Conservation (phyloP, 805 yeast genomes). For the Danielozyma ontarioensis region DNA sequence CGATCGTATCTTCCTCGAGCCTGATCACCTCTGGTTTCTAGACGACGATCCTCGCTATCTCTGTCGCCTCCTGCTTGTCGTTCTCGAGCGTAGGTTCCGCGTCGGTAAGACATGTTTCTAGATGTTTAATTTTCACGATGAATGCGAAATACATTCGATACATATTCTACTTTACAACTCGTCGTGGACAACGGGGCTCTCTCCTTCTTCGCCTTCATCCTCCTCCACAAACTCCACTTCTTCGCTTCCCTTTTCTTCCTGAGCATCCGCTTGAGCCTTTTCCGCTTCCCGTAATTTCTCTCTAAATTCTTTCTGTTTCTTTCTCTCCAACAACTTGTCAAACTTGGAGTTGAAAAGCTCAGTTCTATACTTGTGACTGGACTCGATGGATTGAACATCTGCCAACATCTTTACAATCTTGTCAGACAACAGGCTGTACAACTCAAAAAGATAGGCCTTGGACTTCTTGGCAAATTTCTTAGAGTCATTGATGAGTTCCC, state of each 20-base stretch:
- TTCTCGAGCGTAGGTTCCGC: constrained; percentile 2
- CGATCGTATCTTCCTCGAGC: background rate
- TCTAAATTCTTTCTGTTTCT: constrained; percentile 26
- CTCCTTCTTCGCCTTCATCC: constrained; percentile 5
- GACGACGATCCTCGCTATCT: background rate
- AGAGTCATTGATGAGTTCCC: constrained; percentile 15
- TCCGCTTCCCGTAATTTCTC: constrained; percentile 25
- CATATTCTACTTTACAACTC: constrained; percentile 4
- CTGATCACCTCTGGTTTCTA: background rate
- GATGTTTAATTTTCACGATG: background rate
- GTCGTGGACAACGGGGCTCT: constrained; percentile 4
- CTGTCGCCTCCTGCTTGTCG: constrained; percentile 1
- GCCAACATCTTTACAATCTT: constrained; percentile 23
- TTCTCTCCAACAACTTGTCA: constrained; percentile 25
- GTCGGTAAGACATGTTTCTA: constrained; percentile 1
- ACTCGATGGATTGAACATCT: constrained; percentile 24
- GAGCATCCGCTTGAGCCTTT: constrained; percentile 15
- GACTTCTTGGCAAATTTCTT: constrained; percentile 16
- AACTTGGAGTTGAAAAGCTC: constrained; percentile 21
- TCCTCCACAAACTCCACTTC: constrained; percentile 5
- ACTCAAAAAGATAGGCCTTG: constrained; percentile 21
- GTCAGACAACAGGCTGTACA: constrained; percentile 20
- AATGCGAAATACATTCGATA: background rate
- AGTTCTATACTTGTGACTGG: constrained; percentile 24
- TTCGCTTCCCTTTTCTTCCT: constrained; percentile 6